phyloP scores from a whole-genome alignment of 2,329 filamentous ascomycete genomes.

The Fusarium irregulare region DNA sequence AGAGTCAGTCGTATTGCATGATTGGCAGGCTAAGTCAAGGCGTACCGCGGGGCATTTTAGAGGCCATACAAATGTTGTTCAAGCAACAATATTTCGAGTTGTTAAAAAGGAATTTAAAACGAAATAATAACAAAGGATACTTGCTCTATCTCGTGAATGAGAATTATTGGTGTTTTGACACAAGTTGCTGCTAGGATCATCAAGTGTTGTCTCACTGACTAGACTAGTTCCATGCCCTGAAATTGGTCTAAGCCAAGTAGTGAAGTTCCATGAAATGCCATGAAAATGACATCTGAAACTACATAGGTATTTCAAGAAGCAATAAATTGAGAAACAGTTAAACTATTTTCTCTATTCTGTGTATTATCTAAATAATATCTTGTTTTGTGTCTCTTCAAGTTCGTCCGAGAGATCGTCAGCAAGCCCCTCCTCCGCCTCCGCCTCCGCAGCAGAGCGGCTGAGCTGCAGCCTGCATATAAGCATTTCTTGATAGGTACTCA shows the following conservation, averaged over 20 bases:
- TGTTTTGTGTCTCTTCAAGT: neutral
- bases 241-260: neutral
- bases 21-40: conserved; percentile 11
- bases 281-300: neutral
- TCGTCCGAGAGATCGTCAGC: neutral
- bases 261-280: neutral
- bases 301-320: rapidly evolving
- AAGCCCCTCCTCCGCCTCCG: neutral
- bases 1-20: neutral
- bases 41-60: conserved; percentile 17
- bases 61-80: conserved; percentile 3
- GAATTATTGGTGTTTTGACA: neutral
- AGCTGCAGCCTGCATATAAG: conserved; percentile 13
- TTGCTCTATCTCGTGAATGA: neutral
- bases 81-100: neutral
- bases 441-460: conserved; percentile 9
- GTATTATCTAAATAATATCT: neutral
- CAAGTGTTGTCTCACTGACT: neutral
- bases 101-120: neutral
- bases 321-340: neutral
- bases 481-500: neutral
- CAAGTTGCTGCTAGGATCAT: neutral
- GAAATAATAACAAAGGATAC: neutral
- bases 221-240: neutral
- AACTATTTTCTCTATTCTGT: neutral